Conservation (phyloP, 352 stramenopile species). For the Globisporangium middletonii region DNA sequence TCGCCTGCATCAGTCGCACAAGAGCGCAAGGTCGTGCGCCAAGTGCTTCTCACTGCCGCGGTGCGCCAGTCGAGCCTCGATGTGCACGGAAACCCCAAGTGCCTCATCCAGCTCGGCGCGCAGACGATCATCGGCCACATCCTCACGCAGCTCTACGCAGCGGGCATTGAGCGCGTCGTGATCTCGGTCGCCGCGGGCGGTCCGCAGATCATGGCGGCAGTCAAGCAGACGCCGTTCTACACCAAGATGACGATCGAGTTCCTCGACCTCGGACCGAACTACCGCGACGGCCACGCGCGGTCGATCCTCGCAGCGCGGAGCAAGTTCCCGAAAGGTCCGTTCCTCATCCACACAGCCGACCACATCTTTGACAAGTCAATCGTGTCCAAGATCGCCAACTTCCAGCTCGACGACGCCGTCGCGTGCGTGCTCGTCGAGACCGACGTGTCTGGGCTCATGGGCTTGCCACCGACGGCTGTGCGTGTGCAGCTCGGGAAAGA, state of each 20-base stretch:
- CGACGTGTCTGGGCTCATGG: constrained; percentile 49
- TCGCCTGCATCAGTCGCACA: neutral
- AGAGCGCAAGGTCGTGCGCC: constrained; percentile 29
- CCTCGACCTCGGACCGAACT: constrained; percentile 76
- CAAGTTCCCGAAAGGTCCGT: constrained; percentile 62
- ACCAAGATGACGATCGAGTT: constrained; percentile 80
- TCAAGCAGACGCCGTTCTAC: constrained; percentile 72
- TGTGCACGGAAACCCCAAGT: constrained; percentile 75
- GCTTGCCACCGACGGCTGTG: constrained; percentile 53
- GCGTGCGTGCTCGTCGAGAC: constrained; percentile 74
- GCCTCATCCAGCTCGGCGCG: constrained; percentile 62
- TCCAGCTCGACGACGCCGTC: constrained; percentile 63
- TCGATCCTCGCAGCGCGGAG: constrained; percentile 72
- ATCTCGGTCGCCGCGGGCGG: constrained; percentile 83
- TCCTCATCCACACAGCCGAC: constrained; percentile 82
- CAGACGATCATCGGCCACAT: constrained; percentile 82
- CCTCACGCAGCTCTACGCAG: constrained; percentile 73
- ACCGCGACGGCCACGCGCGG: constrained; percentile 63
- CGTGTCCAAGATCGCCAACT: constrained; percentile 58
- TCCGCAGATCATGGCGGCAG: constrained; percentile 73
- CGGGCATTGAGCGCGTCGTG: constrained; percentile 76
- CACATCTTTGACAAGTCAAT: constrained; percentile 82
- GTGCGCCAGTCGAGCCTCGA: constrained; percentile 78
- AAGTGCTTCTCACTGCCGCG: constrained; percentile 75
- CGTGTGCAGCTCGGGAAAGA: constrained; percentile 58